Base-by-base conservation (phyloP, 306 rosid species). In the Medicago arabica region DNA sequence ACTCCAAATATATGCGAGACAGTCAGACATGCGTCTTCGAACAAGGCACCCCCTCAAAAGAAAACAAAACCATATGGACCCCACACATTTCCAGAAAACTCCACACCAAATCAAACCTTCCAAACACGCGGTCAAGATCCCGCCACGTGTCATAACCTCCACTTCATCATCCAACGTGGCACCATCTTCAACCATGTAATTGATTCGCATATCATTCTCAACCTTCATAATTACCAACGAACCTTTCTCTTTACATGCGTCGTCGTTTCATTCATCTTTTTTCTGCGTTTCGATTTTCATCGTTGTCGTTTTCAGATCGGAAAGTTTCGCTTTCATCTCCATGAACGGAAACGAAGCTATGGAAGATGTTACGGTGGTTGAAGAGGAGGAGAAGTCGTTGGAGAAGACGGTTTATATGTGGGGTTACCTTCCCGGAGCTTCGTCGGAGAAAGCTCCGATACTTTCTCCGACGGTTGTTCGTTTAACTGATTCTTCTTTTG, bases 381-480 rank as follows among this genome's bases (percentile, higher is more conserved):
- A 23, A 47, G 88, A 78, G n/a, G 89, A 85, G 71, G 87, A 85
- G 63, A 80, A 83, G 36, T 64, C 72, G 31, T 25, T 38, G 13
- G 78, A 89, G 71, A 78, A 80, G 34, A 31, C 79, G 83, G 94
- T 91, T 21, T 91, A 82, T 75, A 91, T 89, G 97, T 89, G 94
- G 82, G 98, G 98, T 4, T 93, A 91, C 69, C 90, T 93, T 6
- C 97, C 98, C 8, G 98, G 98, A 72, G 92, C 87, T 7, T 88
- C 76, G 82, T 81, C 87, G 83, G 91, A 89, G 53, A 93, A 83
- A 64, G 68, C 86, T 70, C 92, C 96, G 82, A 50, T 87, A 19
- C 76, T 91, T 1, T 88, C 85, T 38, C 92, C 96, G 66, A 50
- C 72, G 51, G 77, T 51, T 4, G 97, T 91, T 0, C 34, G 3